phyloP scores from a whole-genome alignment of 2,329 filamentous ascomycete genomes.

The Chrysoporthe cubensis region DNA sequence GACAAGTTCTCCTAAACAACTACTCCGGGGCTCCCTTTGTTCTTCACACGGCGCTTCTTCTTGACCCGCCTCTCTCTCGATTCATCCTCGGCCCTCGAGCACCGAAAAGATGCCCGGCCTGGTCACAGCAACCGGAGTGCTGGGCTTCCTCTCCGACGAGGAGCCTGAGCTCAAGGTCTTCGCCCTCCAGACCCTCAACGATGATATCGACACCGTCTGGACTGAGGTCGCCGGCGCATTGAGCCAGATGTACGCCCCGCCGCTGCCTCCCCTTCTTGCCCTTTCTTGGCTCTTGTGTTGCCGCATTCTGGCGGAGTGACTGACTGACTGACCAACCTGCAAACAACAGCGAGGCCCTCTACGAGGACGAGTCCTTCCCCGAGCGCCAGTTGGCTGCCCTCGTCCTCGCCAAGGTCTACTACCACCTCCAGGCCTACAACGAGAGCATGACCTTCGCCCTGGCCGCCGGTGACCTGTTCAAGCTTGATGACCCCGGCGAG shows the following conservation, averaged over 20 bases:
- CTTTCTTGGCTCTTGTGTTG: conserved; percentile 24
- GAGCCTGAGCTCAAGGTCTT: conserved; percentile 94
- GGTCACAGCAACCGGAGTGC: conserved; percentile 89
- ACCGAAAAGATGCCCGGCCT: conserved; percentile 78
- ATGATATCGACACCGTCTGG: conserved; percentile 96
- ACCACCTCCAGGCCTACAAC: conserved; percentile 97
- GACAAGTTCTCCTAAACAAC: neutral
- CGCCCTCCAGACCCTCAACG: conserved; percentile 91
- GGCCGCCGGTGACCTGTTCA: conserved; percentile 91
- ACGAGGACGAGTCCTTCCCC: conserved; percentile 93
- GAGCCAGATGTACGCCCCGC: conserved; percentile 76
- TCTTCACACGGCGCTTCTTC: neutral
- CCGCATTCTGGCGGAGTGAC: conserved; percentile 8
- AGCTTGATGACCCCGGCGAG: conserved; percentile 87
- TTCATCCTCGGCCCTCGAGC: conserved; percentile 26
- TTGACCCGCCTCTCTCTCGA: neutral
- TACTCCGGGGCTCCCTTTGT: neutral
- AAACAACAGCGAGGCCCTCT: conserved; percentile 80
- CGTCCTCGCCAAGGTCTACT: conserved; percentile 97
- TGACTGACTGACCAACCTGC: conserved; percentile 24
- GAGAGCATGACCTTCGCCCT: conserved; percentile 99
- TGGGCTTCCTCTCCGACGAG: conserved; percentile 94
- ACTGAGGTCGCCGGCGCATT: conserved; percentile 93
- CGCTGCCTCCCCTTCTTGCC: neutral
- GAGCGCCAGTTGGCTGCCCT: conserved; percentile 93